Percentiles rank a stretch among this genome's conserved stretches.
These are phyloP conservation scores for Tetramitus jugosus DNA, from an alignment of 208 protist species.

Conservation along the genomic window DNA sequence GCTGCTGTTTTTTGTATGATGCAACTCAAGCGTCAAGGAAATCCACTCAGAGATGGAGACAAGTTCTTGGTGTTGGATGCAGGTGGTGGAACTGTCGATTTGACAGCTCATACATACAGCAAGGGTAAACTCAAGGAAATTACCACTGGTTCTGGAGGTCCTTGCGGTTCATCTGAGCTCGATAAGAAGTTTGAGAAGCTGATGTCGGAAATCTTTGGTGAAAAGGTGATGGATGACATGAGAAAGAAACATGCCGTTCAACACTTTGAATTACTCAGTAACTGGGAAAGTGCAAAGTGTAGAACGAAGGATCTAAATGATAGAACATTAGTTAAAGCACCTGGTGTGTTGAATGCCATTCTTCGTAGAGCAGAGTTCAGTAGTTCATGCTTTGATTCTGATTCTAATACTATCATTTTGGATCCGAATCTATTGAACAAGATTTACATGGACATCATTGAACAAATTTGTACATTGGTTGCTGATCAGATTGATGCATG, in stretches of 20 bases:
- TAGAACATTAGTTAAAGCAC: neutral
- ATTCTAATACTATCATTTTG: neutral
- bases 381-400: neutral
- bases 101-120: neutral
- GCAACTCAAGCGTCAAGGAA: too few relatives aligned
- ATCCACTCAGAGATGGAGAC: neutral
- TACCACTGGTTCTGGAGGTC: neutral
- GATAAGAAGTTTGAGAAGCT: too few relatives aligned
- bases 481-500: neutral
- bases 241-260: neutral
- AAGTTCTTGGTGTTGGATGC: neutral
- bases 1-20: neutral
- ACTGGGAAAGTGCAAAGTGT: neutral
- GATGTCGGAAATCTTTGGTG: conserved; percentile 7
- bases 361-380: neutral
- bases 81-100: conserved; percentile 1
- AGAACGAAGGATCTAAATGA: neutral
- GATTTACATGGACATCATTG: neutral
- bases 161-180: too few relatives aligned
- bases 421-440: neutral
- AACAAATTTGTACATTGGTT: neutral
- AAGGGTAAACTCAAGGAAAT: neutral
- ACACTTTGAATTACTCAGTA: neutral
- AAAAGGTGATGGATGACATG: neutral
- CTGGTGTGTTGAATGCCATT: neutral